These are phyloP conservation scores for Colletotrichum spaethianum DNA, from an alignment of 2,329 filamentous ascomycete genomes.

Conservation along the genomic window DNA sequence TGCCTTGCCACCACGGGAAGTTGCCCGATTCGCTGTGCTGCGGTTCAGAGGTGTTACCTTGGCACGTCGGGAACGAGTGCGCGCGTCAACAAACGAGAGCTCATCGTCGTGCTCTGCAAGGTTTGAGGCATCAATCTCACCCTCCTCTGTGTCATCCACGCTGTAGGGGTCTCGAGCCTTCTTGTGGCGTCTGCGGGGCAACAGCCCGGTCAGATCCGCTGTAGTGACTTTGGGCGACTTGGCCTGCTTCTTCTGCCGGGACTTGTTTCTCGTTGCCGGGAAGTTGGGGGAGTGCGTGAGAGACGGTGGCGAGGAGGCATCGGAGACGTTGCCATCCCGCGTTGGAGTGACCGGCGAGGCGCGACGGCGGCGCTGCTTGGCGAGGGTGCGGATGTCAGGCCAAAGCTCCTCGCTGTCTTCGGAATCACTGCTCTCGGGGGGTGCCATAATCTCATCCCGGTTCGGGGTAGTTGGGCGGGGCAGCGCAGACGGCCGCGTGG, in stretches of 20 bases:
- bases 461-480: conserved; percentile 60
- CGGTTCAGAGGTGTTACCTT: conserved; percentile 49
- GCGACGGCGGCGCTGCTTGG: conserved; percentile 59
- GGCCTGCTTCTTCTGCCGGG: conserved; percentile 42
- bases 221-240: conserved; percentile 63
- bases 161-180: conserved; percentile 50
- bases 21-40: conserved; percentile 45
- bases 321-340: conserved; percentile 60
- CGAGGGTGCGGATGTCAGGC: conserved; percentile 67
- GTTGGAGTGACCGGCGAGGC: conserved; percentile 55
- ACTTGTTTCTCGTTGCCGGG: conserved; percentile 47
- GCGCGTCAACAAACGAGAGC: conserved; percentile 61
- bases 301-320: conserved; percentile 75
- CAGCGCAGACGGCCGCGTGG: conserved; percentile 43
- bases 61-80: conserved; percentile 52
- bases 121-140: conserved; percentile 63
- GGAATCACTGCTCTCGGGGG: conserved; percentile 68
- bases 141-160: conserved; percentile 59
- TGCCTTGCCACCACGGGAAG: conserved; percentile 44
- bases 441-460: conserved; percentile 66
- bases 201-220: conserved; percentile 66
- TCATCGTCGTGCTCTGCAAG: conserved; percentile 71
- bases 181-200: conserved; percentile 67
- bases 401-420: conserved; percentile 61
- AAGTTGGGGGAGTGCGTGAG: conserved; percentile 77